Evolutionary conservation across 352 stramenopile genomes (phyloP).

Genomic region (Pythium vanterpoolii): DNA sequence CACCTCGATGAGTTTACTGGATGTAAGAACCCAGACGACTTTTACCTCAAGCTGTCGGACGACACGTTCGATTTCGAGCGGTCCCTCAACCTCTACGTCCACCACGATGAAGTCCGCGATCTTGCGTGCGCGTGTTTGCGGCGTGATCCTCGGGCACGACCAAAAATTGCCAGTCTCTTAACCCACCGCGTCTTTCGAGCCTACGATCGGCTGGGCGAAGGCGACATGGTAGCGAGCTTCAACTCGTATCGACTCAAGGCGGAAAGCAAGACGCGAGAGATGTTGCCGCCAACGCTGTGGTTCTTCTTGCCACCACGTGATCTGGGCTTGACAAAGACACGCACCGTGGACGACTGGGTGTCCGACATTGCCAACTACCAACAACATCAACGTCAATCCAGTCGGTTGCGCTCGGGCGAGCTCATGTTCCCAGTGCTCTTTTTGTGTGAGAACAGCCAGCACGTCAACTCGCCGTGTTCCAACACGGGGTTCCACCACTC

Average conservation of each 20-base stretch:
- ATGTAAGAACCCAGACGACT: slow-evolving; percentile 29
- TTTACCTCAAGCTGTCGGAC: slow-evolving; percentile 32
- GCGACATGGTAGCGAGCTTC: slow-evolving; percentile 18
- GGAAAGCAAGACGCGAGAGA: slow-evolving; percentile 25
- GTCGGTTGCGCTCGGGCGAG: slow-evolving; percentile 20
- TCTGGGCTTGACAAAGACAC: slow-evolving; percentile 31
- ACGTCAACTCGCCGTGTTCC: slow-evolving; percentile 22
- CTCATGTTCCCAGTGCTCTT: slow-evolving; percentile 56
- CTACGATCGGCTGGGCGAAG: slow-evolving; percentile 23
- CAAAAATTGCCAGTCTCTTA: slow-evolving; percentile 34
- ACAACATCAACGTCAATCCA: slow-evolving; percentile 20
- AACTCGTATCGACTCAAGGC: slow-evolving; percentile 17
- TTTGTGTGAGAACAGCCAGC: slow-evolving; percentile 47
- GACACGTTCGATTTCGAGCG: slow-evolving; percentile 36
- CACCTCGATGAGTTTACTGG: slow-evolving; percentile 47
- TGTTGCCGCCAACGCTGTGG: slow-evolving; percentile 53
- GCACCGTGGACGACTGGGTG: slow-evolving; percentile 49
- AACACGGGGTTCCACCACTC: slow-evolving; percentile 24
- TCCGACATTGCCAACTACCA: slow-evolving; percentile 34
- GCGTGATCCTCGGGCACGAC: slow-evolving; percentile 30
- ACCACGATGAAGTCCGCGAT: slow-evolving; percentile 40
- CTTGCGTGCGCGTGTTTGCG: slow-evolving; percentile 43
- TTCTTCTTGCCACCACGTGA: slow-evolving; percentile 52
- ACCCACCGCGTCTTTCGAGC: slow-evolving; percentile 37
- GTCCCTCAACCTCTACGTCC: slow-evolving; percentile 48